Percentiles rank a stretch among this genome's conserved stretches.
These are phyloP conservation scores for Agrostemma githago DNA, from an alignment of 148 eudicot species.

Conservation along the genomic window DNA sequence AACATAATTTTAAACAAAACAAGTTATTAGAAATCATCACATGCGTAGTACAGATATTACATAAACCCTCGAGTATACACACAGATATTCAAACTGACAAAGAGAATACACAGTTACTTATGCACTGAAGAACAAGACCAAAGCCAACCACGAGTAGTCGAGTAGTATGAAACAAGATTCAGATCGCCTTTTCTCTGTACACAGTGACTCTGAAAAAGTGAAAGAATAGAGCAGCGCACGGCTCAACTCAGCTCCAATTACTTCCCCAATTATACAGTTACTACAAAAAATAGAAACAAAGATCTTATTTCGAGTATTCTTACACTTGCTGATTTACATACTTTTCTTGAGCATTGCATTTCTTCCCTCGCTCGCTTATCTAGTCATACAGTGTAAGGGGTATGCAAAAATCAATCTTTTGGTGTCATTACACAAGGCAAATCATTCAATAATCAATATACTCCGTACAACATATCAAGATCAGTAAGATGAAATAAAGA, in stretches of 20 bases:
- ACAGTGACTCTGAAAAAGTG: neutral
- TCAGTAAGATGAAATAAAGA: too few relatives aligned
- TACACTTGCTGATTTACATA: too few relatives aligned
- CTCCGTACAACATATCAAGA: neutral
- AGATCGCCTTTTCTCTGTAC: neutral
- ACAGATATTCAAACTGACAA: neutral
- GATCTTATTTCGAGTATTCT: too few relatives aligned
- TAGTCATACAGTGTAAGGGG: too few relatives aligned
- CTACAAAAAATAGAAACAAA: too few relatives aligned
- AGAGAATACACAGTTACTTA: neutral
- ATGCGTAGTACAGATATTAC: neutral
- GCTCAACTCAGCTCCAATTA: too few relatives aligned
- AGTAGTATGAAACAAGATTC: neutral
- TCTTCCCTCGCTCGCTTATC: too few relatives aligned
- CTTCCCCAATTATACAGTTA: too few relatives aligned
- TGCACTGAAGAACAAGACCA: neutral
- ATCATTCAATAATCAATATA: neutral
- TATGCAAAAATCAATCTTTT: neutral
- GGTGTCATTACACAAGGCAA: neutral
- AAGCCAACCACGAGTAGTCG: neutral
- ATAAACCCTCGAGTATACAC: neutral
- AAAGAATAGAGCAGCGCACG: too few relatives aligned
- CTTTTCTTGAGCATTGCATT: too few relatives aligned
- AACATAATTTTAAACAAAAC: constrained; percentile 11
- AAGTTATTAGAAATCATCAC: neutral